Percentiles rank a stretch among this genome's conserved stretches.
Evolutionary conservation across 116 monocot genomes (phyloP).

Genomic region (Zostera marina): DNA sequence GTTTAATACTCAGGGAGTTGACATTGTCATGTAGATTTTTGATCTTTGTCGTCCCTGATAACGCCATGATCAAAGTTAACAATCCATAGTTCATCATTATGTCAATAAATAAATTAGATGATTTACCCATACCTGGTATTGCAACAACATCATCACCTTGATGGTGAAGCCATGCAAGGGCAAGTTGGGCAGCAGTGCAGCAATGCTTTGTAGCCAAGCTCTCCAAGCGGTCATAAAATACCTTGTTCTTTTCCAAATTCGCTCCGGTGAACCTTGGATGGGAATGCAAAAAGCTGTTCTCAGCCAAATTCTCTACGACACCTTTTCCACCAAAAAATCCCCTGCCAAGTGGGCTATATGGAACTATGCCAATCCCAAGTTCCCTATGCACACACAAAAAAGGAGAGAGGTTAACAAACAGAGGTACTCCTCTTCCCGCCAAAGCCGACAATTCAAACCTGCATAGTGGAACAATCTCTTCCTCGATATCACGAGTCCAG

Average conservation of each 20-base stretch:
- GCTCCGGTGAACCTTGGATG: constrained; percentile 46
- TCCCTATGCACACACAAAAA: constrained; percentile 21
- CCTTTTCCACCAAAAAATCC: constrained; percentile 49
- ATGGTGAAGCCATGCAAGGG: constrained; percentile 63
- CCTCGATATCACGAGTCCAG: constrained; percentile 66
- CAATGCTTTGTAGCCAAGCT: constrained; percentile 38
- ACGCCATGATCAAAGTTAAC: neutral
- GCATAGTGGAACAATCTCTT: constrained; percentile 60
- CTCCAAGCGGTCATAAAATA: constrained; percentile 23
- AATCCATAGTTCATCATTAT: neutral
- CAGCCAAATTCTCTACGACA: constrained; percentile 18
- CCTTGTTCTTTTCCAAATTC: constrained; percentile 66
- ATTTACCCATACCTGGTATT: constrained; percentile 41
- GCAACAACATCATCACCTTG: constrained; percentile 71
- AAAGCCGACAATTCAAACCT: constrained; percentile 20
- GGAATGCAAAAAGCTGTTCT: constrained; percentile 24
- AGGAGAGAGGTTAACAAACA: neutral
- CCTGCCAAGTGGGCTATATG: constrained; percentile 40
- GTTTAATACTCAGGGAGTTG: constrained; percentile 27
- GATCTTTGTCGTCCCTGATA: constrained; percentile 32
- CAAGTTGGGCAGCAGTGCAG: constrained; percentile 53
- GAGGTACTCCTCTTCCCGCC: too few relatives aligned
- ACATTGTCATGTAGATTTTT: constrained; percentile 39
- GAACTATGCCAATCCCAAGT: constrained; percentile 60
- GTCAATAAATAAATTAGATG: neutral